Evolutionary conservation across 2,329 filamentous ascomycete genomes (phyloP), one percentile per base, ranked within the genome.

Genomic region (Cercospora brassicicola): DNA sequence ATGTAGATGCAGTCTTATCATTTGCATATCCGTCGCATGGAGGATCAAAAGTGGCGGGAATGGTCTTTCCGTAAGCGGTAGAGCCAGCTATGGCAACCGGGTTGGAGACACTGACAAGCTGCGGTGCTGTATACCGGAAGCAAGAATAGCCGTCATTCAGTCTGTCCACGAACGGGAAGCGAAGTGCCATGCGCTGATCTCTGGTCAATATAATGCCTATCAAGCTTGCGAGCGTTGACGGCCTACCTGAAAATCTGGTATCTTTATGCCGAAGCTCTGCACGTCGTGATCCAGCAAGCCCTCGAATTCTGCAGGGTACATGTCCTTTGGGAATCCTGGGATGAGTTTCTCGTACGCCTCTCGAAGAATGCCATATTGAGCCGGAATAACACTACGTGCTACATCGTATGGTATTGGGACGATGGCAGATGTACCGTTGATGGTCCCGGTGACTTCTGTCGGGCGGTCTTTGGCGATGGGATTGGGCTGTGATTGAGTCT

Each of bases 341-440:
- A 63, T 66, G 26, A 69, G 53, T 10, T 67, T 36, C 36, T 65
- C 62, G 30, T 69, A 69, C 36, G 67, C 67, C n/a, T 63, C 57
- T 28, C 51, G 62, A 11, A 70, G 64, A 4, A 70, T 70, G 18
- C 51, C 62, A 65, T 70, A 70, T 36, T 70, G 42, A 5, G 69
- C 31, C 9, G 69, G 69, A 28, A 70, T 65, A 7, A 70, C 45
- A 26, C 59, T 64, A 7, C 69, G 64, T 9, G 69, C 69, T 11
- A 66, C 61, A 2, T 56, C 51, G 64, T 66, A 66, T 9, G 66
- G 64, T 28, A 70, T 68, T n/a, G 69, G 69, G 15, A 70, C 62
- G 59, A 70, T 70, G 33, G 61, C 69, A 18, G 66, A 67, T 6
- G 69, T 70, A 23, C 69, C 69, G 45, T 70, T 70, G 67, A 70